Evolutionary conservation across 257 asterid species (phyloP).

Genomic region (Solanum gandarillasii): DNA sequence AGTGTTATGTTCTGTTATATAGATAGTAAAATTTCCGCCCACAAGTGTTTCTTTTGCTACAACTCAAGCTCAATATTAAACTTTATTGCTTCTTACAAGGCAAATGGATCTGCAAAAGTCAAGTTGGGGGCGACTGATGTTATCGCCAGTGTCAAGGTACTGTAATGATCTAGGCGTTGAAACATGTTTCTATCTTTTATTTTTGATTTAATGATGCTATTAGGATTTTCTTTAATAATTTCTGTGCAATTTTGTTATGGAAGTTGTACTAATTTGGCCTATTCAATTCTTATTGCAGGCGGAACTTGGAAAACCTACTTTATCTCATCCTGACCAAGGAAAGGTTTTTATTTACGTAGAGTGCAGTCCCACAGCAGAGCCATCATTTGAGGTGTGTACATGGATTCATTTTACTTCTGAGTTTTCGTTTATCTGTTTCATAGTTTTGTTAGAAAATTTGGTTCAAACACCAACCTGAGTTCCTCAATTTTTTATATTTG

Average conservation of each 20-base stretch:
- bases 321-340: conserved; percentile 72
- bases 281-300: conserved; percentile 44
- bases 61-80: conserved; percentile 4
- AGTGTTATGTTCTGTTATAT: background rate
- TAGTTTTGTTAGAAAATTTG: background rate
- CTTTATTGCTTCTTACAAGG: conserved; percentile 26
- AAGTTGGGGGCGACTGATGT: conserved; percentile 87
- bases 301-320: conserved; percentile 75
- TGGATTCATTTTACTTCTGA: background rate
- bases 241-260: background rate
- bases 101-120: conserved; percentile 91
- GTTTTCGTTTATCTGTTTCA: background rate
- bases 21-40: background rate
- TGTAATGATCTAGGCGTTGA: background rate
- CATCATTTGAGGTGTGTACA: conserved; percentile 60
- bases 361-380: conserved; percentile 93
- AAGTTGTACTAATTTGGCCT: background rate
- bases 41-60: conserved; percentile 1
- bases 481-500: background rate
- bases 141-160: conserved; percentile 81
- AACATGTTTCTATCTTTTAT: background rate
- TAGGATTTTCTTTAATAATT: background rate
- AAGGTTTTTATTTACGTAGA: conserved; percentile 65
- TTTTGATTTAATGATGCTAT: background rate
- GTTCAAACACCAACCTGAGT: background rate